A percentile compares a stretch with the other conserved stretches of the same genome.
These are phyloP conservation scores for Heliocybe sulcata DNA, from an alignment of 1,284 basidiomycete genomes.

Conservation along the genomic window DNA sequence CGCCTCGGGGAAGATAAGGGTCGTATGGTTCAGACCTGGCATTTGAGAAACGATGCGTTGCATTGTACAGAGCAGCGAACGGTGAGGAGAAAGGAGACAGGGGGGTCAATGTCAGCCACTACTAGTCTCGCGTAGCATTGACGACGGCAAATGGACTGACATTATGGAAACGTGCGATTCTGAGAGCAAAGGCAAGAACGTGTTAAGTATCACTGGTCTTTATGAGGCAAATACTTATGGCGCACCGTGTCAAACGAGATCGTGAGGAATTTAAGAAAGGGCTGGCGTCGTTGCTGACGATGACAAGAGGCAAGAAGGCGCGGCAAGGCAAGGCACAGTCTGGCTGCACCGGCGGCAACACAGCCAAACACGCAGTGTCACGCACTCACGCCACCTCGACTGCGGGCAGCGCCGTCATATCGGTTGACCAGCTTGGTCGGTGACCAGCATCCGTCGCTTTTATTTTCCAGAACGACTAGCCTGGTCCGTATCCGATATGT, in stretches of 20 bases:
- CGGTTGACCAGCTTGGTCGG: no score
- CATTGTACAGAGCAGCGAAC: no score
- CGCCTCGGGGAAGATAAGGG: slow-evolving; percentile 87
- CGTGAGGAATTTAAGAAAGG: not conserved
- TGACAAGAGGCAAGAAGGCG: not conserved
- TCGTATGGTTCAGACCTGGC: slow-evolving; percentile 89
- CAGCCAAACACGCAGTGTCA: not conserved
- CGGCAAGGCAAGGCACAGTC: not conserved
- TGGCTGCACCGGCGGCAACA: not conserved
- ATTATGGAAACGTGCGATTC: not conserved
- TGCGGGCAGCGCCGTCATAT: no score
- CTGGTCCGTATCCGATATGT: no score
- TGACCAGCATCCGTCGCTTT: no score
- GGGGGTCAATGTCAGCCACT: not conserved
- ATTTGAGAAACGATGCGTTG: no score
- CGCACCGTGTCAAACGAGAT: not conserved
- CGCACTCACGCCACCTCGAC: no score
- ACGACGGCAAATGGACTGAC: not conserved
- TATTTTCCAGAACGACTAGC: no score
- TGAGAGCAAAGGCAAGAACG: not conserved
- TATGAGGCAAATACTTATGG: no score
- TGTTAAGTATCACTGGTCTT: no score
- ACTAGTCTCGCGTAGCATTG: not conserved
- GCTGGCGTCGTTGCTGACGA: not conserved
- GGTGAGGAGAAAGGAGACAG: no score